phyloP scores from a whole-genome alignment of 768 basidiomycete species.

The Pulveroboletus ravenelii region DNA sequence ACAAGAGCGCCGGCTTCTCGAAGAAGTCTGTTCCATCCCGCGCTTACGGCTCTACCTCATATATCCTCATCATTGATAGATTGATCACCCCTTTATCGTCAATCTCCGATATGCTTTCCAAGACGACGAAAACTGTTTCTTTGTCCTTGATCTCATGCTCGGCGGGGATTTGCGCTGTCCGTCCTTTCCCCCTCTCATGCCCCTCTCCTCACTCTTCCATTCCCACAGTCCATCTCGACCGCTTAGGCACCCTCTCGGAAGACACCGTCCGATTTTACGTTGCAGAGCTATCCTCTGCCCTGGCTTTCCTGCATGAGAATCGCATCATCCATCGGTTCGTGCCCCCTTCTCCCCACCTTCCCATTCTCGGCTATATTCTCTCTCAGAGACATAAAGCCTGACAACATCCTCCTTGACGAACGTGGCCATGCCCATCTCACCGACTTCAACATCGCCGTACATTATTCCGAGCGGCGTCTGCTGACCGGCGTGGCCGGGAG shows the following conservation, averaged over 20 bases:
- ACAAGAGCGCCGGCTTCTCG: slow-evolving; percentile 89
- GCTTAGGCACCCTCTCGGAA: slow-evolving; percentile 70
- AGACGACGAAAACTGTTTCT: slow-evolving; percentile 98
- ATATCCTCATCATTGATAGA: slow-evolving; percentile 39
- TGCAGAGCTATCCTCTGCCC: slow-evolving; percentile 82
- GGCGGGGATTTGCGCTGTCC: slow-evolving; percentile 91
- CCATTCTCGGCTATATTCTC: background rate
- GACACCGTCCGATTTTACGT: slow-evolving; percentile 83
- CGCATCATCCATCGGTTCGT: slow-evolving; percentile 93
- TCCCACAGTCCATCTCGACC: slow-evolving; percentile 76
- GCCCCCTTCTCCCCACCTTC: background rate
- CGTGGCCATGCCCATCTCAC: slow-evolving; percentile 93
- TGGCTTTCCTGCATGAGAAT: slow-evolving; percentile 88
- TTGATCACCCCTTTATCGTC: slow-evolving; percentile 94
- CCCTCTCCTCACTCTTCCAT: background rate
- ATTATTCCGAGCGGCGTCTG: slow-evolving; percentile 82
- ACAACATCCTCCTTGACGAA: slow-evolving; percentile 96
- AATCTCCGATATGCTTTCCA: slow-evolving; percentile 96
- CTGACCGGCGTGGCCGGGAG: slow-evolving; percentile 92
- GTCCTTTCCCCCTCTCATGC: slow-evolving; percentile 21
- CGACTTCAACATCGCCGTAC: slow-evolving; percentile 98
- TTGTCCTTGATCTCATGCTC: slow-evolving; percentile 95
- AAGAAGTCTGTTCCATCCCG: slow-evolving; percentile 62
- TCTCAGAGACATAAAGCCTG: slow-evolving; percentile 88
- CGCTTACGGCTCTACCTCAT: background rate